These are phyloP conservation scores for Jackrogersella multiformis DNA, from an alignment of 495 filamentous ascomycete species.

Conservation along the genomic window DNA sequence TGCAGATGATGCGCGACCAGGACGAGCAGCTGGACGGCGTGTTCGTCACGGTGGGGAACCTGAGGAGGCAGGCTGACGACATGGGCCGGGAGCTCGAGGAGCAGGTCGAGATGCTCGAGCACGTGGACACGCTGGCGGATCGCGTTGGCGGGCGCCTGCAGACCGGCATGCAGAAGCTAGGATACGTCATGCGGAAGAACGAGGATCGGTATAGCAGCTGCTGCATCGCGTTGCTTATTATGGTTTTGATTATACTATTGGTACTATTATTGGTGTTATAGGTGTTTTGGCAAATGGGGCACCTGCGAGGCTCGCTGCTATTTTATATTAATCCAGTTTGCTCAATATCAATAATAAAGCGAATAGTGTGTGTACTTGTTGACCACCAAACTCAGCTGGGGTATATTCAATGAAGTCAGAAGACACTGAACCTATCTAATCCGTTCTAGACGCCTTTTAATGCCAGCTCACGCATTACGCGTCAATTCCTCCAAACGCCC, in stretches of 20 bases:
- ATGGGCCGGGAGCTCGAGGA: conserved; percentile 97
- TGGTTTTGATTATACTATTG: conserved; percentile 84
- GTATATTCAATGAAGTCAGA: conserved; percentile 33
- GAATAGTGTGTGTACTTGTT: no score
- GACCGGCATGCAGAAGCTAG: conserved; percentile 85
- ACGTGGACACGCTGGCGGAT: conserved; percentile 82
- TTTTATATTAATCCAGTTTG: conserved; percentile 11
- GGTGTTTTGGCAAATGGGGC: conserved; percentile 17
- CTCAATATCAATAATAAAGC: conserved; percentile 22
- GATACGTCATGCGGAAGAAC: conserved; percentile 85
- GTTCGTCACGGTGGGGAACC: conserved; percentile 87
- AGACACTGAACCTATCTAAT: conserved; percentile 15
- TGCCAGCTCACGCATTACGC: conserved; percentile 17
- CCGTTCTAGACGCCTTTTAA: conserved; percentile 32
- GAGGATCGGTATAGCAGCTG: conserved; percentile 92
- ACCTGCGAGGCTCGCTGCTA: conserved; percentile 17
- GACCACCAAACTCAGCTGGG: conserved; percentile 20
- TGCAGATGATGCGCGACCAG: conserved; percentile 93
- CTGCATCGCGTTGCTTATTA: conserved; percentile 86
- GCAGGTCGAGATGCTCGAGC: conserved; percentile 81
- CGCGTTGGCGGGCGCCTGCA: conserved; percentile 86
- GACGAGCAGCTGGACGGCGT: conserved; percentile 93
- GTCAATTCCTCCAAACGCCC: conserved; percentile 21
- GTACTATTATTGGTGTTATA: conserved; percentile 71
- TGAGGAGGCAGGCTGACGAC: conserved; percentile 87